Conservation (phyloP, 2,329 filamentous ascomycete genomes). For the Fusarium praegraminearum region DNA sequence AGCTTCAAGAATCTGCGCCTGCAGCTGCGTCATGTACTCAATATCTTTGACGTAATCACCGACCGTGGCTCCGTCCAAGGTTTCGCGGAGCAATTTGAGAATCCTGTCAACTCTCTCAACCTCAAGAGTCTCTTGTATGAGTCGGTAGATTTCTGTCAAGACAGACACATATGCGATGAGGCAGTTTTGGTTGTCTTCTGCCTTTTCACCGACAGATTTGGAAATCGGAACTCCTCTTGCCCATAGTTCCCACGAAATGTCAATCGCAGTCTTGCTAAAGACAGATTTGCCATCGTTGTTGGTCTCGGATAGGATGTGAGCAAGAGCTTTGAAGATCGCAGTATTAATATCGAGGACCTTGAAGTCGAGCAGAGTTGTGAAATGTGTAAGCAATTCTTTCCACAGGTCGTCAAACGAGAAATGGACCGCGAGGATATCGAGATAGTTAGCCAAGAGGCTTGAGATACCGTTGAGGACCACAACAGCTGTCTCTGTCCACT, state of each 20-base stretch:
- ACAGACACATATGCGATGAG: constrained; percentile 86
- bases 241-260: constrained; percentile 78
- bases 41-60: constrained; percentile 77
- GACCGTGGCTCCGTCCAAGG: constrained; percentile 76
- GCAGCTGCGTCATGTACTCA: constrained; percentile 78
- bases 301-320: constrained; percentile 69
- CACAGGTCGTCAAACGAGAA: constrained; percentile 78
- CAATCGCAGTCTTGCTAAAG: constrained; percentile 65
- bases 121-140: constrained; percentile 74
- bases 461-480: constrained; percentile 80
- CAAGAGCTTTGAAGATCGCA: constrained; percentile 75
- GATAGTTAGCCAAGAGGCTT: constrained; percentile 78
- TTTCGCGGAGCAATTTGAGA: constrained; percentile 75
- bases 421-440: constrained; percentile 76
- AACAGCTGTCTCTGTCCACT: constrained; percentile 81
- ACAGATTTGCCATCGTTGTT: constrained; percentile 57
- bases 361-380: constrained; percentile 73
- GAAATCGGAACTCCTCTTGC: constrained; percentile 70
- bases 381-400: constrained; percentile 77
- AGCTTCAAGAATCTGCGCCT: constrained; percentile 75
- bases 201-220: constrained; percentile 51
- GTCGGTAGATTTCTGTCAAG: constrained; percentile 80
- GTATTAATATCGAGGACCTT: constrained; percentile 77
- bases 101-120: constrained; percentile 74
- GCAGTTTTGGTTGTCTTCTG: constrained; percentile 79